Evolutionary conservation across 2,329 filamentous ascomycete genomes (phyloP), one percentile per base, ranked within the genome.

Genomic region (Pseudogymnoascus sp.): DNA sequence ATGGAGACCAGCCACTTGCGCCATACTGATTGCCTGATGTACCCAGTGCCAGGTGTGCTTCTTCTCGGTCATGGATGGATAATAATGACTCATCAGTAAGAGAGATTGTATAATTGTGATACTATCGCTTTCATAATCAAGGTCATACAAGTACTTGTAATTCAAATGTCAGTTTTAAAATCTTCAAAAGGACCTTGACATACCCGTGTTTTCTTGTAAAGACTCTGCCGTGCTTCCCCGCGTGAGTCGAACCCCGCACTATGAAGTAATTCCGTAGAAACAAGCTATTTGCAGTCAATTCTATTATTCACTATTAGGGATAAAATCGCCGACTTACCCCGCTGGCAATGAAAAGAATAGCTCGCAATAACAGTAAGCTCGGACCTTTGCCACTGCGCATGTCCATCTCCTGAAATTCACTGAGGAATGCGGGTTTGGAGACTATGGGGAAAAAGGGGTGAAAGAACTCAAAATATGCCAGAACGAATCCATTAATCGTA

Each of bases 1-100:
- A 31, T 69, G 67, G 16, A 69, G 62, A 0, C 67, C 67, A n/a
- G 62, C 40, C 2, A 65, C 66, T 51, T 69, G 67, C 3, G 66
- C 66, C 7, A 69, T 47, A 16, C 66, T 63, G 23, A 69, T 69
- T 11, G 67, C 67, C 59, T 69, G 67, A 23, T 68, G 63, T 5
- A 66, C 60, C 67, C 67, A 69, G 11, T 67, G 65, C 67, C 67
- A 69, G n/a, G 67, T 69, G 47, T 69, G 67, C 63, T 68, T 69
- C 34, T 69, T 66, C 16, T 67, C 66, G 4, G 64, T 63, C 65
- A 69, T 68, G 10, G 67, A 69, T 5, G 66, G 63, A 59, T 67
- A 69, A 39, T 68, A 67, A 36, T 69, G 67, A 31, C 67, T 69
- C 61, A 69, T 67, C 1, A 69, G 60, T 2, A 69, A 62, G 3